Base-by-base conservation (phyloP, 768 basidiomycete species). In the Trametes coccinea region DNA sequence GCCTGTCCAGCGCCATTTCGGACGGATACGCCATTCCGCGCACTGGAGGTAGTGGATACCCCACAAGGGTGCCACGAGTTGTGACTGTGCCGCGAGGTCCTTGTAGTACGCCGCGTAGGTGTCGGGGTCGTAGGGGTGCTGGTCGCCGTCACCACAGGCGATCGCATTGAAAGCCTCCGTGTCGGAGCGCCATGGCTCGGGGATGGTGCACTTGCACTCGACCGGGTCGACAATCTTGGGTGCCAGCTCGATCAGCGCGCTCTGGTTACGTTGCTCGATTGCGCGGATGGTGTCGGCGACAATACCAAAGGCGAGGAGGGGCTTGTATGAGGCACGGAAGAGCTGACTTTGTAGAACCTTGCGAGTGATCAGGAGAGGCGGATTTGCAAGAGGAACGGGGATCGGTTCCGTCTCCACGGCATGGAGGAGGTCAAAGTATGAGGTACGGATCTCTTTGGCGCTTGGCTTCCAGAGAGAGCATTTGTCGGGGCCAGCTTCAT, bases 381-480 rank as follows among this genome's bases (percentile, higher is more conserved):
- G 62, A 5, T 59, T 50, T 4, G 66, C 63, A 43, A 52, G 52
- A 9, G 63, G 50, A 5, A 67, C 17, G 7, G 63, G 41, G 10
- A 63, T 9, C 8, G 66, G 66, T n/a, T 53, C 46, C 2, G 33
- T 41, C 30, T 56, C 52, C 51, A 67, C 57, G 8, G 49, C 33
- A 29, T 46, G 33, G 10, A 64, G 41, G 41, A 62, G 41, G 5
- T 54, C 37, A 22, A 50, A 34, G 40, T 68, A 64, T 10, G 69
- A 67, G 1, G 57, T 59, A 14, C 64, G 43, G 40, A 74, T 66
- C 27, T 46, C 29, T 2, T 56, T 63, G 2, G 67, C 49, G 31
- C 67, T 67, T 1, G 63, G 13, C 53, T 71, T 71, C 54, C 67
- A 67, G 29, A 75, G 60, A 1, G 67, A 59, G 51, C 74, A 75